Percentiles rank a stretch among this genome's conserved stretches.
phyloP scores from a whole-genome alignment of 2,329 filamentous ascomycete species.

The Nakataea oryzae region DNA sequence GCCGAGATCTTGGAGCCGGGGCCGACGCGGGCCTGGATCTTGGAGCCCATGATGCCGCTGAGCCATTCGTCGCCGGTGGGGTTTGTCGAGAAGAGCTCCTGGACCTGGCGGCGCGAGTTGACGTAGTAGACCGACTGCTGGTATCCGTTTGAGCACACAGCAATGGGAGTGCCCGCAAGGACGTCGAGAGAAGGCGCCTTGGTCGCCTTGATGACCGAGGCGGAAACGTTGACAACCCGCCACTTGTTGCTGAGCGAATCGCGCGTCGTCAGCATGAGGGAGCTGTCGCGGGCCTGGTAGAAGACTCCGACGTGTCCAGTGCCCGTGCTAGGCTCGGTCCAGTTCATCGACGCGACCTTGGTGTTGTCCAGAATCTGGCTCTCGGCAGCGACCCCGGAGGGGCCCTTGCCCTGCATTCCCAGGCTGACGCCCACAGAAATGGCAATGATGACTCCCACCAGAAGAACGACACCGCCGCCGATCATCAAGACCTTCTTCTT shows the following conservation, averaged over 20 bases:
- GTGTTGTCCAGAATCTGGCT: not conserved
- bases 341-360: not conserved
- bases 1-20: not conserved
- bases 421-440: not conserved
- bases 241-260: slow-evolving; percentile 1
- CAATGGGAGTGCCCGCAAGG: not conserved
- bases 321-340: not conserved
- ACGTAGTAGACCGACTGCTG: slow-evolving; percentile 1
- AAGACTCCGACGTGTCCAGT: not conserved
- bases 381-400: too few relatives aligned
- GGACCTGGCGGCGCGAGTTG: not conserved
- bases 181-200: not conserved
- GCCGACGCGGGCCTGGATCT: not conserved
- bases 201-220: not conserved
- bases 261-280: not conserved
- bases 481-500: not conserved
- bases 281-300: not conserved
- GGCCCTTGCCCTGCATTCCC: not conserved
- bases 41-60: not conserved
- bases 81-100: not conserved
- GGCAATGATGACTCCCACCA: not conserved
- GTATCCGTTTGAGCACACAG: not conserved
- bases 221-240: not conserved
- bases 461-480: not conserved
- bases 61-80: not conserved